phyloP scores from a whole-genome alignment of 192 early-diverging fungal species.

The Piromyces finnis region DNA sequence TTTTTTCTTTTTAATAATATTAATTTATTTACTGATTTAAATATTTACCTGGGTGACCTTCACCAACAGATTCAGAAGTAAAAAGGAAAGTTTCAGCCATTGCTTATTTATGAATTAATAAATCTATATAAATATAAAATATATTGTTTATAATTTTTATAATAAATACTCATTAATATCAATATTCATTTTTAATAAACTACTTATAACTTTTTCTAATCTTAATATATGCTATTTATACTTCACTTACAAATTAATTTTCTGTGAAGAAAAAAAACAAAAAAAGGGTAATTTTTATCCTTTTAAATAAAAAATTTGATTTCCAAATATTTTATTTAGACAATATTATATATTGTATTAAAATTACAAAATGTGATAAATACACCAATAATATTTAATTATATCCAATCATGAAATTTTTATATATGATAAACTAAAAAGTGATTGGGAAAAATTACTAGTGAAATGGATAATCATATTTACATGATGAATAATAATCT shows the following conservation, averaged over 20 bases:
- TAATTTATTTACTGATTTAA: too few species aligned
- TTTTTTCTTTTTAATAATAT: too few species aligned
- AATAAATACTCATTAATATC: too few species aligned
- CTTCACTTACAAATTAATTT: background rate
- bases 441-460: background rate
- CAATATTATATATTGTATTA: too few species aligned
- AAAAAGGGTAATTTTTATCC: background rate
- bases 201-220: too few species aligned
- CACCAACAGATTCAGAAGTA: constrained; percentile 99
- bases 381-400: background rate
- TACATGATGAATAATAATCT: too few species aligned
- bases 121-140: background rate
- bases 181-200: too few species aligned
- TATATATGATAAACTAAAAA: background rate
- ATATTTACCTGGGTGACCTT: constrained; percentile 84
- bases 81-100: constrained; percentile 77
- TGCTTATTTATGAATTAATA: background rate
- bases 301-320: background rate
- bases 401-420: background rate
- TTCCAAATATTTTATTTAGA: too few species aligned
- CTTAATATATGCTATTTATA: background rate
- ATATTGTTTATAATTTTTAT: too few species aligned
- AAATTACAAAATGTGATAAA: too few species aligned
- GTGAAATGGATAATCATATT: background rate
- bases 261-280: background rate